These are phyloP conservation scores for Oryza longistaminata DNA, from an alignment of 176 grass and related monocot species.

Conservation along the genomic window DNA sequence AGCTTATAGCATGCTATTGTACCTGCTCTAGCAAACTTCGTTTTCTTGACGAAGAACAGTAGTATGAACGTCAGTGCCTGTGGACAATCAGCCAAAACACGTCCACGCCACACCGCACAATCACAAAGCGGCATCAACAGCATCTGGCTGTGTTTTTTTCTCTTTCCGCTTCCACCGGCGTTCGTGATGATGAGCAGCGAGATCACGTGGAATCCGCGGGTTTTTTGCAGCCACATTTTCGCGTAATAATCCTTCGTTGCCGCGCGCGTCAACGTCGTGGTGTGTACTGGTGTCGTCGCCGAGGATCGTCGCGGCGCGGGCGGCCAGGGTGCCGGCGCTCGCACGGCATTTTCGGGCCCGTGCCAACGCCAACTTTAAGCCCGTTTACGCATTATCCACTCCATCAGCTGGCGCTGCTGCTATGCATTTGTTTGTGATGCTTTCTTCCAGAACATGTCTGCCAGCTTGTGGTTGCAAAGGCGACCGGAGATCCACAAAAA, in stretches of 20 bases:
- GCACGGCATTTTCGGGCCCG: background rate
- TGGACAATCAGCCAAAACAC: background rate
- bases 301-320: background rate
- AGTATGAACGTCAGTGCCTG: background rate
- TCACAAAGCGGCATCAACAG: background rate
- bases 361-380: background rate
- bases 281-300: background rate
- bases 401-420: background rate
- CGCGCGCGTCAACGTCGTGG: background rate
- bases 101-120: background rate
- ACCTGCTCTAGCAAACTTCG: too few relatives aligned
- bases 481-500: background rate
- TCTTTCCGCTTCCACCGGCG: too few relatives aligned
- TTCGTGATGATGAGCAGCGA: background rate
- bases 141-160: too few relatives aligned
- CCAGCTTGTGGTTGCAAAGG: background rate
- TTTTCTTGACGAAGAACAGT: background rate
- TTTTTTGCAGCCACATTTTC: background rate
- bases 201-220: background rate
- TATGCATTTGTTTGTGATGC: background rate
- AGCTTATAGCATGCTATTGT: too few relatives aligned
- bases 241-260: background rate
- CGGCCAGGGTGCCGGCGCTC: constrained; percentile 35
- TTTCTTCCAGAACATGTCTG: background rate
- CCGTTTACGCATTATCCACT: constrained; percentile 1